Conservation (phyloP, 2,329 filamentous ascomycete species). For the Hypocreales sp. region DNA sequence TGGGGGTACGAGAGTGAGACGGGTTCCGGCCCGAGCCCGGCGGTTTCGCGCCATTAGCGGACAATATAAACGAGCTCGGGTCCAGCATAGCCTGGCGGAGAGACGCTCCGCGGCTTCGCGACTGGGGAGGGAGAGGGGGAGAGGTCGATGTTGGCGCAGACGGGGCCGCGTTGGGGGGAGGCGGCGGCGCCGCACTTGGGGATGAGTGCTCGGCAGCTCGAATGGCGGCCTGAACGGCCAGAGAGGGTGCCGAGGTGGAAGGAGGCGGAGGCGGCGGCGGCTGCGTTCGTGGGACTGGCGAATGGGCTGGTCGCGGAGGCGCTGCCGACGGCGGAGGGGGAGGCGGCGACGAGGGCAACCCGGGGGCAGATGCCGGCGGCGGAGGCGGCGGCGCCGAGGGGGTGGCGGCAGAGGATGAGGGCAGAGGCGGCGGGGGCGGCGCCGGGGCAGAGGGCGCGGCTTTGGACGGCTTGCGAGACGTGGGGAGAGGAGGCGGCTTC, state of each 20-base stretch:
- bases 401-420: slow-evolving; percentile 22
- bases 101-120: slow-evolving; percentile 26
- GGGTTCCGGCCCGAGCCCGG: slow-evolving; percentile 24
- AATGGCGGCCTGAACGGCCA: slow-evolving; percentile 28
- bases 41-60: slow-evolving; percentile 42
- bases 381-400: slow-evolving; percentile 25
- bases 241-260: slow-evolving; percentile 15
- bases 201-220: slow-evolving; percentile 26
- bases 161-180: slow-evolving; percentile 10
- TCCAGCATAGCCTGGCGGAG: slow-evolving; percentile 52
- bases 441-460: slow-evolving; percentile 17
- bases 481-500: slow-evolving; percentile 51
- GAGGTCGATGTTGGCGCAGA: slow-evolving; percentile 20
- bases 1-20: slow-evolving; percentile 13
- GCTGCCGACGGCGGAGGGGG: slow-evolving; percentile 25
- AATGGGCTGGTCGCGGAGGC: slow-evolving; percentile 18
- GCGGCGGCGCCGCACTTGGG: slow-evolving; percentile 18
- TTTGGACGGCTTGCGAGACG: slow-evolving; percentile 39
- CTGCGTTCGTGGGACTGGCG: slow-evolving; percentile 22
- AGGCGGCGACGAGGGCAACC: slow-evolving; percentile 28
- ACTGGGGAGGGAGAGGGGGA: slow-evolving; percentile 23
- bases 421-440: slow-evolving; percentile 18
- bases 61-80: slow-evolving; percentile 60
- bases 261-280: slow-evolving; percentile 12
- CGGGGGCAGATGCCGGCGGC: slow-evolving; percentile 26